Conservation (phyloP, 2,329 filamentous ascomycete genomes). For the Fusarium brevicatenulatum region DNA sequence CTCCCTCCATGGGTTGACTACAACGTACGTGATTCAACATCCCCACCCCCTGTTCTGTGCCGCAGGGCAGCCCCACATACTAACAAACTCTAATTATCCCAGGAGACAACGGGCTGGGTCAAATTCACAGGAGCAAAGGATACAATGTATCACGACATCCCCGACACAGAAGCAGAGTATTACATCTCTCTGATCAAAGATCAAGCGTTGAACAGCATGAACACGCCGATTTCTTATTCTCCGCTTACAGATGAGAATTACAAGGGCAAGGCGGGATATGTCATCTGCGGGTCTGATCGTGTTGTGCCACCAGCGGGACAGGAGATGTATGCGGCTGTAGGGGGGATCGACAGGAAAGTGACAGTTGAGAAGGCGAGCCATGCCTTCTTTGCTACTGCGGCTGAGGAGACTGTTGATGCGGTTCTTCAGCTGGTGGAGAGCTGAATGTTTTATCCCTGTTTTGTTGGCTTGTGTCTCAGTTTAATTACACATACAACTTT, state of each 20-base stretch:
- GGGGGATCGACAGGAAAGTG: neutral
- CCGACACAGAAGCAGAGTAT: neutral
- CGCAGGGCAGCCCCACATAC: neutral
- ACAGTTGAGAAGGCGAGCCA: conserved; percentile 4
- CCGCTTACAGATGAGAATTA: conserved; percentile 1
- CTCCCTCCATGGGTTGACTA: neutral
- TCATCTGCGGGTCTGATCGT: conserved; percentile 3
- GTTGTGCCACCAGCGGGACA: neutral
- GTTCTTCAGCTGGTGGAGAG: neutral
- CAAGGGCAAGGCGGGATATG: neutral
- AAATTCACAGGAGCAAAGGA: neutral
- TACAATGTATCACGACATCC: conserved; percentile 11
- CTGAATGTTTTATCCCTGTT: neutral
- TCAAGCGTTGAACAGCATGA: neutral
- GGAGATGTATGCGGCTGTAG: conserved; percentile 3
- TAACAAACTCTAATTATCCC: neutral
- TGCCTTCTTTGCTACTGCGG: conserved; percentile 1
- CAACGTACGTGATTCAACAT: neutral
- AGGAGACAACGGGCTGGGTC: conserved; percentile 6
- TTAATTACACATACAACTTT: accelerated
- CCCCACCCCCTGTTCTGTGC: neutral
- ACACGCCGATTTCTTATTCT: conserved; percentile 1
- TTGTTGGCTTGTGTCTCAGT: neutral
- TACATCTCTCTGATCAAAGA: neutral
- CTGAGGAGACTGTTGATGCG: neutral